Base-by-base conservation (phyloP, 2,329 filamentous ascomycete genomes). In the Rachicladosporium sp. region DNA sequence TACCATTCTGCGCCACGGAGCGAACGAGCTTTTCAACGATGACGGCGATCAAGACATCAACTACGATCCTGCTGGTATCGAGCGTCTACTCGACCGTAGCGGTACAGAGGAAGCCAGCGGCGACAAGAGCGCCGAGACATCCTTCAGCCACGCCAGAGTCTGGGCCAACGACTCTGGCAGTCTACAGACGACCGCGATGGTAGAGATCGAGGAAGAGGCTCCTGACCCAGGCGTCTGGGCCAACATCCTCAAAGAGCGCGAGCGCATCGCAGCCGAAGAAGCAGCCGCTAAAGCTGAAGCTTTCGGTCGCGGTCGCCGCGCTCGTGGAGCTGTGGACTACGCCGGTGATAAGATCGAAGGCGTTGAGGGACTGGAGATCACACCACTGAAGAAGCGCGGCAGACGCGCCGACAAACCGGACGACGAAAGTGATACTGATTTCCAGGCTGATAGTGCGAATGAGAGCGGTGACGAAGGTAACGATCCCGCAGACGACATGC, bases 121-220 rank as follows among this genome's bases (percentile, higher is more conserved):
- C 7, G 77, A 86, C 36, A 68, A 71, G 35, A 73, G 74, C 1
- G 76, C 78, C 1, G 83, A 93, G 55, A 80, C 78, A 0, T 82
- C 88, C 41, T 98, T 95, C 58, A 85, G 82, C 4, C 85, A 91
- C 60, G 89, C 89, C 31, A 76, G 85, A 33, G 81, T 98, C 2
- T 98, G 91, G 91, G 82, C 81, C 3, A 93, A 93, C 51, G 82
- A 93, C 29, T 72, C 79, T 36, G 79, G 82, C 11, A 70, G 75
- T 15, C 57, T 82, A 13, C 68, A 74, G 33, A 67, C 70, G 15
- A 63, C 48, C 27, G 47, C 45, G n/a, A 32, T 50, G 12, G 50
- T 52, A 31, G 65, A 70, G 2, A 70, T 73, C 5, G 45, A 49
- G 6, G 66, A 71, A 4, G 58, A 68, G 6, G 66, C 69, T 0